Conservation (phyloP, 768 basidiomycete species). For the Boletus tylopilopsis region DNA sequence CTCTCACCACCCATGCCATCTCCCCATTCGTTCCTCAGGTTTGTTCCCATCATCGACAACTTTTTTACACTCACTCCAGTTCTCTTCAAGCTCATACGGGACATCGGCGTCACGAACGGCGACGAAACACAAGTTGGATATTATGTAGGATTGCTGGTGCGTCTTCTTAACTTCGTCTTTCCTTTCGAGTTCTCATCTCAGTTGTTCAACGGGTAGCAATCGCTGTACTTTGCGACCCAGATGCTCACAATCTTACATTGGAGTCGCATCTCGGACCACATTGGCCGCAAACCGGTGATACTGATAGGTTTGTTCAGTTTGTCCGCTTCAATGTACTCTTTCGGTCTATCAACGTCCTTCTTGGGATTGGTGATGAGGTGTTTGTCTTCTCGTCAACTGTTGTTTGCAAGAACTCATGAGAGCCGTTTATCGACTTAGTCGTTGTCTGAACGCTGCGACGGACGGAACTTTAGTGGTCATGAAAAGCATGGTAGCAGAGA, state of each 20-base stretch:
- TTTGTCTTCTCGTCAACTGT: too few relatives aligned
- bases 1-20: conserved; percentile 72
- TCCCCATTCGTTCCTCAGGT: conserved; percentile 75
- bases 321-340: conserved; percentile 34
- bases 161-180: conserved; percentile 7
- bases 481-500: conserved; percentile 70
- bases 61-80: neutral
- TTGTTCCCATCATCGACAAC: conserved; percentile 10
- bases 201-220: conserved; percentile 52
- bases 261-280: conserved; percentile 65
- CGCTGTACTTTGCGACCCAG: conserved; percentile 71
- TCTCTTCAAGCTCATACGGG: conserved; percentile 51
- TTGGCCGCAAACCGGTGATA: conserved; percentile 75
- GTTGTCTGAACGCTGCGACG: conserved; percentile 70
- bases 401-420: too few relatives aligned
- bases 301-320: conserved; percentile 61
- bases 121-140: conserved; percentile 70
- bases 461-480: conserved; percentile 69
- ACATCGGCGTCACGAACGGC: conserved; percentile 64
- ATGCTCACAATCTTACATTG: conserved; percentile 71
- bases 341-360: too few relatives aligned
- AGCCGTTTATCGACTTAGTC: conserved; percentile 15
- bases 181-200: neutral
- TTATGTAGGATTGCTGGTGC: conserved; percentile 74
- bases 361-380: too few relatives aligned